Evolutionary conservation across 2,329 filamentous ascomycete species (phyloP), one percentile per base, ranked within the genome.

Genomic region (Helicocarpus griseus): DNA sequence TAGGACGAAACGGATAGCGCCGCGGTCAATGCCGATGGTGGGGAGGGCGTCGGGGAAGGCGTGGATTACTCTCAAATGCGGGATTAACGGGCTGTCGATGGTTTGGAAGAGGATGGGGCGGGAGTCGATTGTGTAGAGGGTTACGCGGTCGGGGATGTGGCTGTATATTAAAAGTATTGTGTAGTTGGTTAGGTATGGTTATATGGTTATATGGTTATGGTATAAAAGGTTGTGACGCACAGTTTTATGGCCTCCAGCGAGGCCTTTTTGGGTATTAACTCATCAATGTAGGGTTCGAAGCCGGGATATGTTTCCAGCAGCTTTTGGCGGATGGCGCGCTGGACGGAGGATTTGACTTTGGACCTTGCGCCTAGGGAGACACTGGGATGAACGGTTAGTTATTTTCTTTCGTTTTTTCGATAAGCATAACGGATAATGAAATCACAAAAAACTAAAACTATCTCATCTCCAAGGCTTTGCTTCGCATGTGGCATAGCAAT

Each of bases 261-360:
- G 53, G 86, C 82, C 70, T 97, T 98, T 73, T 97, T 97, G 48
- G 93, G 93, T 59, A 98, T 78, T 62, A 97, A 83, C 68, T 94
- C 88, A 69, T 98, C 93, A 70, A 96, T 94, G 73, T 89, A 81
- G 0, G 88, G 87, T 59, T 83, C 82, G 48, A 97, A 85, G 48
- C 87, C 80, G 2, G 93, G 93, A 72, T 94, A 96, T 49, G 86
- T 86, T 53, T 88, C 78, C 57, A 93, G 76, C 59, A 97, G 80
- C 64, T 87, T 87, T 63, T 84, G 78, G 61, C 93, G 87, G 62
- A 98, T 84, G 57, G 77, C 81, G 64, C 93, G 87, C 75, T 96
- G 90, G 52, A 89, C 88, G 22, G 89, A 95, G 58, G 91, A 96
- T 75, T 97, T 98, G 71, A 97, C 88, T 77, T 97, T 97, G 61